These are phyloP conservation scores for Lactarius indigo DNA, from an alignment of 768 basidiomycete species.

Conservation along the genomic window DNA sequence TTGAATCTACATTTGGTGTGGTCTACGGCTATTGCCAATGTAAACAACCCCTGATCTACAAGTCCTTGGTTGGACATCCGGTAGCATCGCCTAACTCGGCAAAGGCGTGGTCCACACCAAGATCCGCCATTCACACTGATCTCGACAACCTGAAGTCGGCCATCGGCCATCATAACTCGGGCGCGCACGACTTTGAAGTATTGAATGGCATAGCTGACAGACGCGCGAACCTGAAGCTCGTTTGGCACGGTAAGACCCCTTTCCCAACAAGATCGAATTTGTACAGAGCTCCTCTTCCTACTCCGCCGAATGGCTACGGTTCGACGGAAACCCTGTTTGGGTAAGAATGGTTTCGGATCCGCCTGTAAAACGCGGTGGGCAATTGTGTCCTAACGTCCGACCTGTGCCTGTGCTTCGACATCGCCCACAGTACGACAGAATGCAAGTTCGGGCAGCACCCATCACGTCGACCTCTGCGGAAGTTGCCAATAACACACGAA, in stretches of 20 bases:
- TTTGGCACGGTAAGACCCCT: not conserved
- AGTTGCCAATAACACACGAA: slow-evolving; percentile 5
- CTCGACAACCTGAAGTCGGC: not conserved
- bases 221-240: not conserved
- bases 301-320: not conserved
- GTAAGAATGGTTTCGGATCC: not conserved
- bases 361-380: not conserved
- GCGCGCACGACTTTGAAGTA: not conserved
- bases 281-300: not conserved
- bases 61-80: not conserved
- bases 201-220: not conserved
- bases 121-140: not conserved
- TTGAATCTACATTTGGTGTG: not conserved
- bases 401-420: not conserved
- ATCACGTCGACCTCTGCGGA: not conserved
- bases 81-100: not conserved
- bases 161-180: not conserved
- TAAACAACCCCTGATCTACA: not conserved
- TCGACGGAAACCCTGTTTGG: not conserved
- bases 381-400: not conserved
- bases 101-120: too few species aligned
- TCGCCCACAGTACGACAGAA: not conserved
- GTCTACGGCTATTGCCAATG: not conserved
- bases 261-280: too few species aligned
- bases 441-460: not conserved